Evolutionary conservation across 192 early-diverging fungal species (phyloP).

Genomic region (Mortierella claussenii): DNA sequence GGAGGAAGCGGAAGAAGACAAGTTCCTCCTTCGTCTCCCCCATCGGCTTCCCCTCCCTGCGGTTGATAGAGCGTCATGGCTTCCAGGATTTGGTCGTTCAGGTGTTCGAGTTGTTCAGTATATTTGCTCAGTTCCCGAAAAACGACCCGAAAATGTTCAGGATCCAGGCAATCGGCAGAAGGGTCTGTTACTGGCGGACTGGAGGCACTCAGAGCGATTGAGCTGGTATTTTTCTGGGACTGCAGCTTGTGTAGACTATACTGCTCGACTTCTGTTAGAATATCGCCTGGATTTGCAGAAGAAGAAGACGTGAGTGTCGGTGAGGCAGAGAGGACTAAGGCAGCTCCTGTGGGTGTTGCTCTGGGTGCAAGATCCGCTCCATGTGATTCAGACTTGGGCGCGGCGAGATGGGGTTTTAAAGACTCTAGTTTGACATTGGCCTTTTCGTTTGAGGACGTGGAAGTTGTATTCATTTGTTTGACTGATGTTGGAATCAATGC

Average conservation of each 20-base stretch:
- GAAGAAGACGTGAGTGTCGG: conserved; percentile 11
- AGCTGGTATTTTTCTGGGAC: neutral
- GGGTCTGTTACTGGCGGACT: neutral
- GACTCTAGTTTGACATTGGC: too few relatives aligned
- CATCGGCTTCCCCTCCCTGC: neutral
- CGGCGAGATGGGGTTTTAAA: too few relatives aligned
- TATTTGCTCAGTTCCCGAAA: conserved; percentile 16
- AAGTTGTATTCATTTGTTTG: too few relatives aligned
- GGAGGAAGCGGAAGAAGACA: too few relatives aligned
- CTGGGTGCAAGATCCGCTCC: too few relatives aligned
- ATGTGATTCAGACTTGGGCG: too few relatives aligned
- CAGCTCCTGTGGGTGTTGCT: too few relatives aligned
- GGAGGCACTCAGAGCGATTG: neutral
- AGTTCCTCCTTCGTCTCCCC: neutral
- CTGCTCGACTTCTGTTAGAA: neutral
- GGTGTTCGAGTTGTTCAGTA: conserved; percentile 21
- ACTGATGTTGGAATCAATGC: too few relatives aligned
- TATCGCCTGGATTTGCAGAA: neutral
- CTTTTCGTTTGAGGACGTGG: too few relatives aligned
- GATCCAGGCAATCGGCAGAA: conserved; percentile 5
- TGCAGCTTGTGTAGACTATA: neutral
- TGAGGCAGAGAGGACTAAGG: conserved; percentile 22
- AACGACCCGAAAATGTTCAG: conserved; percentile 8
- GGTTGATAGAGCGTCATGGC: conserved; percentile 23
- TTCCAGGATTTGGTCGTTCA: conserved; percentile 33